These are phyloP conservation scores for Saccharomyces kudriavzevii DNA, from an alignment of 805 yeast species.

Conservation along the genomic window DNA sequence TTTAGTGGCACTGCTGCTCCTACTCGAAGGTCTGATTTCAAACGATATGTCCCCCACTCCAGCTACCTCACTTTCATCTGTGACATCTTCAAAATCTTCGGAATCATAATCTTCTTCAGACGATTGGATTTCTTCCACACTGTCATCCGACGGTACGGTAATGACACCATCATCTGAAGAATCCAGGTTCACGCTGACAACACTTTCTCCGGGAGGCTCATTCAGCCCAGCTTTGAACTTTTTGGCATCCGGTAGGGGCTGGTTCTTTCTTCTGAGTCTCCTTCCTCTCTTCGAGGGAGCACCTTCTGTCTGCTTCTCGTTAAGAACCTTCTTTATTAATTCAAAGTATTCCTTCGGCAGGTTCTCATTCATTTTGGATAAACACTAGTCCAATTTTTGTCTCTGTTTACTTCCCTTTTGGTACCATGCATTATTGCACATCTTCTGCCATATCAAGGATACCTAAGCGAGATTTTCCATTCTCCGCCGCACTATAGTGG, in stretches of 20 bases:
- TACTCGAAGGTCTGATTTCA: conserved; percentile 16
- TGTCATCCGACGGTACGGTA: conserved; percentile 1
- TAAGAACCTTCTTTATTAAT: conserved; percentile 22
- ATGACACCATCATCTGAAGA: conserved; percentile 1
- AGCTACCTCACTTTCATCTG: conserved; percentile 5
- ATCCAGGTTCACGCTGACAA: neutral
- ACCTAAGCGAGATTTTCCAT: neutral
- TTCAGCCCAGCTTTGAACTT: neutral
- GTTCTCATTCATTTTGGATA: conserved; percentile 14
- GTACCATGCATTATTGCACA: neutral
- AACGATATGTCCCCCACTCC: conserved; percentile 23
- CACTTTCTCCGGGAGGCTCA: neutral
- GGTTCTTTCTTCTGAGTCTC: conserved; percentile 1
- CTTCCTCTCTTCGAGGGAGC: conserved; percentile 14
- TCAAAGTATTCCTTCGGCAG: conserved; percentile 28
- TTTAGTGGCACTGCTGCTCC: conserved; percentile 9
- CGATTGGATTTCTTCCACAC: neutral
- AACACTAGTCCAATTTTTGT: neutral
- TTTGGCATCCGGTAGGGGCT: neutral
- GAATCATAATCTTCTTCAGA: conserved; percentile 18
- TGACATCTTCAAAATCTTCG: conserved; percentile 21
- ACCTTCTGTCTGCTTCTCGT: conserved; percentile 13
- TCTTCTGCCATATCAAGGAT: neutral
- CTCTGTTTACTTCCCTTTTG: neutral
- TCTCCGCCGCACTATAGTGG: neutral